Evolutionary conservation across 2,329 filamentous ascomycete species (phyloP).

Genomic region (Botrytis medusae): DNA sequence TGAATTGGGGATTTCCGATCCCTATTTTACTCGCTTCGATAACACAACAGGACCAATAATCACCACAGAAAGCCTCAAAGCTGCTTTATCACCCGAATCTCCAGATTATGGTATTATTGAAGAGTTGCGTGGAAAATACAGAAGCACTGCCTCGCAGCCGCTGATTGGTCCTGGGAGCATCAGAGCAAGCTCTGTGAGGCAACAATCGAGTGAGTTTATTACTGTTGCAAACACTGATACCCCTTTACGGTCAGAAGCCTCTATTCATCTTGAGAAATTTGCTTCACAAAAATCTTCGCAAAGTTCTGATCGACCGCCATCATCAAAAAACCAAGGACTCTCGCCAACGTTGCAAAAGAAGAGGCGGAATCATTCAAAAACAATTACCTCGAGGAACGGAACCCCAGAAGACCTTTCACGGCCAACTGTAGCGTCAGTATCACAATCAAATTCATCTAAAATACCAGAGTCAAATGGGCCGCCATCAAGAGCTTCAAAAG

Average conservation of each 20-base stretch:
- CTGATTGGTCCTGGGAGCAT: background rate
- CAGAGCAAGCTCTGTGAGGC: background rate
- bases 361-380: background rate
- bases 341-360: background rate
- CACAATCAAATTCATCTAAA: background rate
- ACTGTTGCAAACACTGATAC: background rate
- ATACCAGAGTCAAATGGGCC: background rate
- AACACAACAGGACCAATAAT: background rate
- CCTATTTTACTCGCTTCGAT: background rate
- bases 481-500: background rate
- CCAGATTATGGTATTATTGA: slow-evolving; percentile 6
- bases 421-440: background rate
- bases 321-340: background rate
- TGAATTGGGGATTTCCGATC: background rate
- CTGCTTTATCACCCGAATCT: background rate
- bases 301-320: background rate
- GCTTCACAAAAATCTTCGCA: background rate
- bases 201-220: background rate
- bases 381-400: background rate
- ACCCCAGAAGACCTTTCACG: background rate
- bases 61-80: slow-evolving; percentile 3
- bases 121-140: background rate
- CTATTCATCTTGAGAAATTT: background rate
- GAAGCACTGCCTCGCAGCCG: background rate
- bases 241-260: background rate